Conservation (phyloP, 352 stramenopile genomes). For the Pythium myriotylum region DNA sequence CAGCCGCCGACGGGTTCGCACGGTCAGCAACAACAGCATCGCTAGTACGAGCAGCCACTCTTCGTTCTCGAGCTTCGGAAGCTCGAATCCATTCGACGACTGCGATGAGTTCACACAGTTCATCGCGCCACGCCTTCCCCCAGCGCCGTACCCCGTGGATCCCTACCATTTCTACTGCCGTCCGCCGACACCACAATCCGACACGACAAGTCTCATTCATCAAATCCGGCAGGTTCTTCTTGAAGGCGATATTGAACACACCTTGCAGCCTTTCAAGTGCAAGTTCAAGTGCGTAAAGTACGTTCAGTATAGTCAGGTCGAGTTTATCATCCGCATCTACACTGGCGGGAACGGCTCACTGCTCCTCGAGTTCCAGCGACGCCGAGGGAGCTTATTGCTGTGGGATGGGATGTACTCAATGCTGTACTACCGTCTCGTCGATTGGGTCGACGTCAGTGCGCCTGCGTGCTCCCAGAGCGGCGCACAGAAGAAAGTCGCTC, state of each 20-base stretch:
- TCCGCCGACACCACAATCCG: conserved; percentile 10
- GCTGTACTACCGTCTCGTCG: conserved; percentile 58
- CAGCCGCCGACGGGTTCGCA: conserved; percentile 43
- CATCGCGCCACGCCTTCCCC: conserved; percentile 56
- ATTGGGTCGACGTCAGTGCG: conserved; percentile 50
- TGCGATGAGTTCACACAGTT: conserved; percentile 21
- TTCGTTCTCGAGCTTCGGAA: conserved; percentile 27
- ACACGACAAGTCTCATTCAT: conserved; percentile 39
- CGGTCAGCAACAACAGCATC: conserved; percentile 68
- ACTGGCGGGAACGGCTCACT: conserved; percentile 36
- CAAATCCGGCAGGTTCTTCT: conserved; percentile 54
- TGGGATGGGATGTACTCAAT: conserved; percentile 85
- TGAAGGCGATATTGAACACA: conserved; percentile 67
- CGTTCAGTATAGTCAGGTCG: conserved; percentile 81
- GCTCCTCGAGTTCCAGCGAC: conserved; percentile 78
- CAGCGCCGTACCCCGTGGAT: conserved; percentile 75
- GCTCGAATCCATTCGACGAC: conserved; percentile 18
- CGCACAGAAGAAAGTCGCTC: conserved; percentile 59
- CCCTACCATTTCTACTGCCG: conserved; percentile 82
- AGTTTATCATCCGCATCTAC: conserved; percentile 81
- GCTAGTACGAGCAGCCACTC: conserved; percentile 54
- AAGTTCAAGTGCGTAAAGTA: conserved; percentile 90
- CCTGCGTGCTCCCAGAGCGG: conserved; percentile 69
- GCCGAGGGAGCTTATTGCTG: conserved; percentile 69
- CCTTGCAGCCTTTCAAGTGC: conserved; percentile 72